These are phyloP conservation scores for Berkeleyomyces basicola DNA, from an alignment of 2,329 filamentous ascomycete species.

Conservation along the genomic window DNA sequence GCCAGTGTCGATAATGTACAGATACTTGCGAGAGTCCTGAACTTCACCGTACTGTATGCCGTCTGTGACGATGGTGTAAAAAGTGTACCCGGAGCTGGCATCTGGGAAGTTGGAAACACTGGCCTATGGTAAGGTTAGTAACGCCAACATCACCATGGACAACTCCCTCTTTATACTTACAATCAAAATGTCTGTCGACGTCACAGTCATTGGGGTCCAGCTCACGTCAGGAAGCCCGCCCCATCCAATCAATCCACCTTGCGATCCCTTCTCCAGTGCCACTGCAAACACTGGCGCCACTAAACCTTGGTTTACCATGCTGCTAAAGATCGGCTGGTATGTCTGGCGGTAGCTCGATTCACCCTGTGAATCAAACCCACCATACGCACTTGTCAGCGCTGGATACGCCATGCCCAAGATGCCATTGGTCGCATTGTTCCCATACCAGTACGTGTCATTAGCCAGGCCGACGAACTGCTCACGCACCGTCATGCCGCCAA, in stretches of 20 bases:
- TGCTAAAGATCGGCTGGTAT: conserved; percentile 34
- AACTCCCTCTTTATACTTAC: conserved; percentile 21
- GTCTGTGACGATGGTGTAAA: conserved; percentile 36
- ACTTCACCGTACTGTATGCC: conserved; percentile 29
- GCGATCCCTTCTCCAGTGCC: conserved; percentile 30
- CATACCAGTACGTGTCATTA: conserved; percentile 33
- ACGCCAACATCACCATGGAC: not conserved
- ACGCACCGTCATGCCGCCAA: conserved; percentile 28
- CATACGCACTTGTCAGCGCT: conserved; percentile 31
- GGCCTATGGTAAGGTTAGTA: conserved; percentile 22
- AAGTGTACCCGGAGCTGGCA: conserved; percentile 26
- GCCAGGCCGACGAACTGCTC: conserved; percentile 33
- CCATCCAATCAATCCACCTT: conserved; percentile 29
- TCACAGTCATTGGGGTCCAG: conserved; percentile 19
- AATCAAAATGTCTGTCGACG: conserved; percentile 28
- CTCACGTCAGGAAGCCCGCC: conserved; percentile 29
- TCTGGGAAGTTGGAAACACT: conserved; percentile 22
- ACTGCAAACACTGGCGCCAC: conserved; percentile 32
- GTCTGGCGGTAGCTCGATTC: conserved; percentile 18
- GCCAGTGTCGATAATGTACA: conserved; percentile 35
- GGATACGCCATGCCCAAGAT: conserved; percentile 35
- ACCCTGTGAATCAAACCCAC: conserved; percentile 3
- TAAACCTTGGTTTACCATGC: conserved; percentile 28
- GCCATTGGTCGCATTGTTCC: conserved; percentile 35
- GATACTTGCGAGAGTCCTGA: conserved; percentile 27